Evolutionary conservation across 345 rosid species (phyloP), one percentile per base, ranked within the genome.

Genomic region (Dovyalis caffra): DNA sequence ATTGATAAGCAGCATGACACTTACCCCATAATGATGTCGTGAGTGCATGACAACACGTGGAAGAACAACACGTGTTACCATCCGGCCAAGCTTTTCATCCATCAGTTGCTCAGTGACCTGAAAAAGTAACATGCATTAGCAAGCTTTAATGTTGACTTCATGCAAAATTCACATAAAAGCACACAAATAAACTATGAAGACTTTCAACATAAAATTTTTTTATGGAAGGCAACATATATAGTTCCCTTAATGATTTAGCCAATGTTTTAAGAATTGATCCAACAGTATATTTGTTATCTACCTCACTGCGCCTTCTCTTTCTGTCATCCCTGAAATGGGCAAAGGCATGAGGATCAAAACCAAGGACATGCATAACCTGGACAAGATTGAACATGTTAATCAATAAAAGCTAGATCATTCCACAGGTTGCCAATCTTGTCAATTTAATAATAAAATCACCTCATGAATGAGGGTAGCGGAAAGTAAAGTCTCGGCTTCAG

Each of bases 321-420:
- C 97, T 92, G 85, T 92, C 98, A 79, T 96, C 99, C 84, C 98
- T 89, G 85, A 93, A 96, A 81, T 96, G 99, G 33, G 98, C 86
- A 84, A 96, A 96, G 69, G 99, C 99, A 79, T 96, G 99, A 0
- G 97, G 99, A 84, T 96, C 99, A 87, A 93, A 96, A 57, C 99
- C 99, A 75, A 96, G 97, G 81, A 96, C 99, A 68, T 96, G 99
- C 99, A 93, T 93, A 76, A 96, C 99, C 97, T 91, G 87, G 67
- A 79, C 78, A 43, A 62, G 18, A 64, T n/a, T 11, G 72, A 77
- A 28, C 23, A 66, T 8, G 71, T 26, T 26, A 63, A 74, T 76
- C 29, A 74, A 53, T 2, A 29, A 18, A 78, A 21, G 35, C 64
- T 33, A 67, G 26, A 25, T 8, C 60, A 56, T 49, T 29, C 74